Conservation (phyloP, 2,329 filamentous ascomycete genomes). For the Eutypella sp. region DNA sequence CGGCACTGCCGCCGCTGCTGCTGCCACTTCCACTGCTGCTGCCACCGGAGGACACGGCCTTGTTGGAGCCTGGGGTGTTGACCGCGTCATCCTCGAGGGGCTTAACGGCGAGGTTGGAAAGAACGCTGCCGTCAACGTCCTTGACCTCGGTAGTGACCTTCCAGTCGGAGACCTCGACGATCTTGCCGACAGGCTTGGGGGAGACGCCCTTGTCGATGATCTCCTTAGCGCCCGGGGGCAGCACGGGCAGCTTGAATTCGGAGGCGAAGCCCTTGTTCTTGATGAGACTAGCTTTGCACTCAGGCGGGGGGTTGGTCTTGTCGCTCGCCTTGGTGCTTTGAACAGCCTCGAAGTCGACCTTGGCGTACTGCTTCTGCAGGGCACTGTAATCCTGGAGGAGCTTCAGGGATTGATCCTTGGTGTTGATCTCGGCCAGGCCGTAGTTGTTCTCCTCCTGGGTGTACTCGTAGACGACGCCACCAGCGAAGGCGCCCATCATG, state of each 20-base stretch:
- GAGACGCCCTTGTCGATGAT: conserved; percentile 74
- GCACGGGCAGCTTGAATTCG: conserved; percentile 71
- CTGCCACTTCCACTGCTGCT: no score
- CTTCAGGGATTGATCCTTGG: conserved; percentile 47
- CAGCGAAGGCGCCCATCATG: conserved; percentile 66
- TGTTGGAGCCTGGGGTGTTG: conserved; percentile 17
- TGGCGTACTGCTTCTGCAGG: conserved; percentile 69
- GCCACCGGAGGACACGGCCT: no score
- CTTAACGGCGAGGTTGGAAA: conserved; percentile 43
- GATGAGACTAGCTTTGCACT: conserved; percentile 65
- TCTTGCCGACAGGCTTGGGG: conserved; percentile 58
- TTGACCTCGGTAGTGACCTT: conserved; percentile 44
- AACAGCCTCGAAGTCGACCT: conserved; percentile 66
- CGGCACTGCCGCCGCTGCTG: not conserved
- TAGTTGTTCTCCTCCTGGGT: conserved; percentile 65
- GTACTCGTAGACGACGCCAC: conserved; percentile 79
- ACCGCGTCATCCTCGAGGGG: conserved; percentile 14
- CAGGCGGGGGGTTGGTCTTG: conserved; percentile 48
- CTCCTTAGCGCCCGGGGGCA: conserved; percentile 61
- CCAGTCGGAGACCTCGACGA: conserved; percentile 64
- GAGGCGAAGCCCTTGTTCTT: conserved; percentile 61
- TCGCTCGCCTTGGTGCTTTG: conserved; percentile 56
- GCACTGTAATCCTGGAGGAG: conserved; percentile 65
- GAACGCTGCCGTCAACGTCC: conserved; percentile 34
- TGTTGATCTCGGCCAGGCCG: conserved; percentile 59